Base-by-base conservation (phyloP, 1,139 yeast species). In the Saccharomyces hybrid region DNA sequence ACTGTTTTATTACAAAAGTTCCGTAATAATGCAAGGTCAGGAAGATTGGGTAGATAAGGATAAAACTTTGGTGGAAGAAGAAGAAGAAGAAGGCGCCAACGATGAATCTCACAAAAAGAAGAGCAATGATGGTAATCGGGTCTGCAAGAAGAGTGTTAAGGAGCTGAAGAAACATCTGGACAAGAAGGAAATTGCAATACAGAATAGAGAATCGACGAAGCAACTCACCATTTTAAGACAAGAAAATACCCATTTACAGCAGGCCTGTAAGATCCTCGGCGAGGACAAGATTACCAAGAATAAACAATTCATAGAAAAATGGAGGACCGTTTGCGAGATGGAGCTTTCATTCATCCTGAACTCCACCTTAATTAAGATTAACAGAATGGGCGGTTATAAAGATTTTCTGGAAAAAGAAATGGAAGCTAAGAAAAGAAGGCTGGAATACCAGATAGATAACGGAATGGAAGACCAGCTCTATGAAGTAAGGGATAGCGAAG, bases 351-450 rank as follows among this genome's bases (percentile, higher is more conserved):
- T 71, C 56, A 55, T 79, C 44, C 60, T 71, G 31, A 77, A 77
- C 57, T 72, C 75, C 7, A 77, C 79, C 0, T 57, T 69, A 21
- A 60, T 69, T 9, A 77, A 76, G 55, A 71, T 78, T 3, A 68
- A 69, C 29, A 71, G 65, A 54, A 66, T 73, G 67, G 82, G 82
- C 14, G 82, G 82, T 0, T 73, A 77, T 55, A 71, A 68, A 48
- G 78, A 75, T 53, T 72, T 73, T 51, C 63, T 70, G 31, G 66
- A 67, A 54, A 69, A 67, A 41, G 75, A 73, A 56, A 61, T 70
- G 14, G 72, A 75, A 31, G 69, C 65, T 19, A 60, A 70, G 48
- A 69, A 70, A 48, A 66, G 68, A 41, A 60, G 65, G 50, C 55
- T 72, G 11, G 76, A 70, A 48, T 72, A 69, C 48, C 64, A 69